Percentiles rank a stretch among this genome's conserved stretches.
phyloP scores from a whole-genome alignment of 225 moss, liverwort and hornwort species.

The Neckera pumila region DNA sequence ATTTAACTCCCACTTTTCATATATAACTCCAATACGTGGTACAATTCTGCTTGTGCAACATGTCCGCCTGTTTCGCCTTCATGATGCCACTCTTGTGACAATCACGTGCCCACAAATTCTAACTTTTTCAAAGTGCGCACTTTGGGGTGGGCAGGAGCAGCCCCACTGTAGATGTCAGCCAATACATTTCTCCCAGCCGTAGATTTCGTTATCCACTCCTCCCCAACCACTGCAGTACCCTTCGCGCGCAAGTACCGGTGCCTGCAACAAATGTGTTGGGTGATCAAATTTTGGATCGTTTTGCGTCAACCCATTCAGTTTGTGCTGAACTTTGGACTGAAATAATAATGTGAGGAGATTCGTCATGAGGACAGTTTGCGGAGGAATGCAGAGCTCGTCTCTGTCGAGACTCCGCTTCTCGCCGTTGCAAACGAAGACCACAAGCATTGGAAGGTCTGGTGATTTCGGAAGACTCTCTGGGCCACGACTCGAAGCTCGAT shows the following conservation, averaged over 20 bases:
- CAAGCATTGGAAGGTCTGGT: not conserved
- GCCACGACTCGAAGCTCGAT: not conserved
- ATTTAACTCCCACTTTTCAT: accelerated
- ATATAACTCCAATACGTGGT: accelerated
- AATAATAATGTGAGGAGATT: not conserved
- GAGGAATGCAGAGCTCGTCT: conserved; percentile 7
- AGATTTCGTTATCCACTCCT: conserved; percentile 6
- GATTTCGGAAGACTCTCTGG: not conserved
- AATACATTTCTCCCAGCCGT: not conserved
- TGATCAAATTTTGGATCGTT: not conserved
- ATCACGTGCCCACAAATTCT: not conserved
- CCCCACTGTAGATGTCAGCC: not conserved
- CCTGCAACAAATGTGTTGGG: not conserved
- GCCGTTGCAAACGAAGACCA: not conserved
- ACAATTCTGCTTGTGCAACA: not conserved
- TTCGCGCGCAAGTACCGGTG: not conserved
- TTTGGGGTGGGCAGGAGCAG: not conserved
- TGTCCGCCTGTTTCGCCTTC: no score
- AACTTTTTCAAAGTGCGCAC: not conserved
- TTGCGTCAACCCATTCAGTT: not conserved
- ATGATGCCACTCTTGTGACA: not conserved
- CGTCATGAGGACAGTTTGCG: conserved; percentile 5
- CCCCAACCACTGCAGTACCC: not conserved
- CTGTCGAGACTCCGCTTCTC: not conserved
- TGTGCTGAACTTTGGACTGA: not conserved